Percentiles rank a stretch among this genome's conserved stretches.
Conservation (phyloP, 257 asterid species). For the Solanum chmielewskii region DNA sequence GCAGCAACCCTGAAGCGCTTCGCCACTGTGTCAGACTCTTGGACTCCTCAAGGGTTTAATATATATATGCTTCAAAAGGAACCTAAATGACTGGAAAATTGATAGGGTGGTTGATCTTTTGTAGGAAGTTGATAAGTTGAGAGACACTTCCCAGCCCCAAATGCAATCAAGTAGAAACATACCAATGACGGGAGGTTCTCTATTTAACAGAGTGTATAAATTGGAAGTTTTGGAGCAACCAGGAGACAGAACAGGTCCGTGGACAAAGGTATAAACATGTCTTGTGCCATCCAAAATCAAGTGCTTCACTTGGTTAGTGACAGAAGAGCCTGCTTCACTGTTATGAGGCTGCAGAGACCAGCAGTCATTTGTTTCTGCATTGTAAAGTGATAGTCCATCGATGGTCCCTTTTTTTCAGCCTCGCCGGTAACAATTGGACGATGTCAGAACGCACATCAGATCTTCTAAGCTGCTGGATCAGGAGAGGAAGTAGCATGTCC, state of each 20-base stretch:
- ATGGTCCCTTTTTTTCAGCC: background rate
- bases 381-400: too few relatives aligned
- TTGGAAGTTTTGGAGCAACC: background rate
- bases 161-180: background rate
- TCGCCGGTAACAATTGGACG: background rate
- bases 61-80: background rate
- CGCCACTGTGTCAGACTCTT: background rate
- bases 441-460: background rate
- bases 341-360: too few relatives aligned
- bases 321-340: too few relatives aligned
- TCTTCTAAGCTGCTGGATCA: background rate
- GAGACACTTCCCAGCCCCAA: background rate
- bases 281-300: background rate
- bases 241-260: background rate
- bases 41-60: background rate
- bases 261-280: background rate
- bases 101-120: background rate
- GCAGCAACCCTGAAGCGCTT: background rate
- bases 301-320: background rate
- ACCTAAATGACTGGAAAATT: background rate
- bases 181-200: background rate
- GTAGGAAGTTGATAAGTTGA: background rate
- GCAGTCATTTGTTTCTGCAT: too few relatives aligned
- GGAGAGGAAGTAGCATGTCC: background rate
- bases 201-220: background rate